phyloP scores from a whole-genome alignment of 2,329 filamentous ascomycete genomes.

The Endoconidiophora polonica region DNA sequence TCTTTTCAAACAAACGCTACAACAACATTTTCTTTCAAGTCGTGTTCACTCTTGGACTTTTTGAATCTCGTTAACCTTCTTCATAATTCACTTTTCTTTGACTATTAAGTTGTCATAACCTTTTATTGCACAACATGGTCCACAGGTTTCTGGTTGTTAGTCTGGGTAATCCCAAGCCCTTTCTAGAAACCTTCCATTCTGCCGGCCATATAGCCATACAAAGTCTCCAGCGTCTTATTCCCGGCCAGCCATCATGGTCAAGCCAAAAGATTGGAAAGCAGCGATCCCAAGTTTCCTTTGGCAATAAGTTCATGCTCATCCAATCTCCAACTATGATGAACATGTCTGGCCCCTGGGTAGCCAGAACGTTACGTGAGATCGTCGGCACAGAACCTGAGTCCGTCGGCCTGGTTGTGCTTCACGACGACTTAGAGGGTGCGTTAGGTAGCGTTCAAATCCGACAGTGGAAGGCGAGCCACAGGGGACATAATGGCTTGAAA shows the following conservation, averaged over 20 bases:
- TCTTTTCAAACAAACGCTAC: too few species aligned
- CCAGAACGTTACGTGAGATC: constrained; percentile 45
- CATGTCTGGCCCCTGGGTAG: constrained; percentile 54
- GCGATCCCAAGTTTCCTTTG: constrained; percentile 31
- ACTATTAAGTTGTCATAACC: too few species aligned
- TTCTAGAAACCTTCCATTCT: constrained; percentile 67
- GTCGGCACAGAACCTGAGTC: constrained; percentile 22
- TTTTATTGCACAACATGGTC: too few species aligned
- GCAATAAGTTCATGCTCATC: constrained; percentile 46
- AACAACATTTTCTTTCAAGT: too few species aligned
- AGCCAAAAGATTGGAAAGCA: constrained; percentile 33
- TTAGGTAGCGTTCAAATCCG: constrained; percentile 51
- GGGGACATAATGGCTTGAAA: constrained; percentile 61
- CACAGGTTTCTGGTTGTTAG: constrained; percentile 56
- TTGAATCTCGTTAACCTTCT: too few species aligned
- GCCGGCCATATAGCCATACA: constrained; percentile 68
- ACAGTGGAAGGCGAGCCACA: constrained; percentile 44
- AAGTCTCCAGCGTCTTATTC: constrained; percentile 33
- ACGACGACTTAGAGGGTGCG: constrained; percentile 70
- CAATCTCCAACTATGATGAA: constrained; percentile 77
- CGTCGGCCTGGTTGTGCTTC: constrained; percentile 53
- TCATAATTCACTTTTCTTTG: too few species aligned
- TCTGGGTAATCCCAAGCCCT: constrained; percentile 67
- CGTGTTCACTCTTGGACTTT: too few species aligned
- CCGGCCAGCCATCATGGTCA: constrained; percentile 32